Evolutionary conservation across 2,329 filamentous ascomycete species (phyloP), one percentile per base, ranked within the genome.

Genomic region (Plectosphaerella cucumerina): DNA sequence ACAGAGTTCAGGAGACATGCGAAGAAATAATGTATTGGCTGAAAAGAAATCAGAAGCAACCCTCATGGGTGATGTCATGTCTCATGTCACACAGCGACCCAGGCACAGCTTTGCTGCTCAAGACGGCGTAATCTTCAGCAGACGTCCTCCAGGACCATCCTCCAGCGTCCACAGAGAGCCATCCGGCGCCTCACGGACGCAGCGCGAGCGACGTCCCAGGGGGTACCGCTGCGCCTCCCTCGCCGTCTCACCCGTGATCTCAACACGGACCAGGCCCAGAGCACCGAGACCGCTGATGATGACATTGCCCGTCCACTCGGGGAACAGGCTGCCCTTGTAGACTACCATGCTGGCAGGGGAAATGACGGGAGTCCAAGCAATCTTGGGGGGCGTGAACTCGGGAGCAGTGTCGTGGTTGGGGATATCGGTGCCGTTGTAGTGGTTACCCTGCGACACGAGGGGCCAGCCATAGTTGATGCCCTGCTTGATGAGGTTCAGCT

Each of bases 401-500:
- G 64, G 63, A 49, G 60, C 60, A 17, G 64, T 64, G 56, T 53
- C 59, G 60, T 67, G 64, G 44, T 49, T 47, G 48, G 64, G 64
- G 54, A 67, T 67, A 42, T 53, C 53, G 21, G 53, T 52, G 44
- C 64, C 64, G 58, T 67, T 56, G 60, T 67, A 67, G 35, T 67
- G 64, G 47, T 47, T 48, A 53, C 64, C 64, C 54, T 65, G 50
- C 52, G 58, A 67, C 51, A 67, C 64, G 50, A 62, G 46, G 50
- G 64, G 63, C 64, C 64, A 67, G 48, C 64, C 64, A 57, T 67
- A 67, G 60, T 67, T 67, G 59, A 56, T 60, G 55, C 63, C 64
- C 48, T 44, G 35, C 56, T 65, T 17, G 59, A 67, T 67, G 56
- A 67, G 58, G 60, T 67, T 67, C 56, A 67, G 55, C 61, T 67